These are phyloP conservation scores for Madurella mycetomatis DNA, from an alignment of 2,329 filamentous ascomycete genomes.

Conservation along the genomic window DNA sequence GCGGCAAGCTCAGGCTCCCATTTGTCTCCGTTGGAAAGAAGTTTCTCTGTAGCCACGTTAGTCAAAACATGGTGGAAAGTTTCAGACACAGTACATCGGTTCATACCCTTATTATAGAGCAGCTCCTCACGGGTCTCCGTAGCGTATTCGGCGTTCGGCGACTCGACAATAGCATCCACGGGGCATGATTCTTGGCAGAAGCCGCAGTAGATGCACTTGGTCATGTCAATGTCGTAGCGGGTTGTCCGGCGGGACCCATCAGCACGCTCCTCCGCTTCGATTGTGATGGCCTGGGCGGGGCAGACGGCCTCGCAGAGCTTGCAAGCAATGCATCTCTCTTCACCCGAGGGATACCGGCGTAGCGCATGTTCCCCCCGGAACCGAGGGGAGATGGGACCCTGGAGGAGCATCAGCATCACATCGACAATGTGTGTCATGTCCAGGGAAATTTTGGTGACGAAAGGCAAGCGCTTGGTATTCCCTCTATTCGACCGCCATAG, in stretches of 20 bases:
- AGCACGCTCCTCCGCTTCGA: slow-evolving; percentile 96
- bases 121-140: slow-evolving; percentile 80
- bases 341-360: slow-evolving; percentile 90
- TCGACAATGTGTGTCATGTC: too few relatives aligned
- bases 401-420: slow-evolving; percentile 8
- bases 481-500: background rate
- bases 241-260: slow-evolving; percentile 94
- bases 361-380: slow-evolving; percentile 98
- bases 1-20: slow-evolving; percentile 98
- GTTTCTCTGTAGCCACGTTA: slow-evolving; percentile 58
- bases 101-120: slow-evolving; percentile 82
- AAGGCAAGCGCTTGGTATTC: background rate
- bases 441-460: too few relatives aligned
- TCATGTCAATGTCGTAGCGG: slow-evolving; percentile 99
- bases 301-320: slow-evolving; percentile 98
- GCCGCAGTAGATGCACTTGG: slow-evolving; percentile 99
- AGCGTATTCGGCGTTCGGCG: slow-evolving; percentile 59
- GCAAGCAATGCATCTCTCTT: slow-evolving; percentile 99
- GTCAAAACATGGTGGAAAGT: slow-evolving; percentile 5
- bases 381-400: slow-evolving; percentile 91
- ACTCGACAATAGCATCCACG: slow-evolving; percentile 80
- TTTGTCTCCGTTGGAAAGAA: slow-evolving; percentile 84
- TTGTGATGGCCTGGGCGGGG: slow-evolving; percentile 96
- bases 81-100: slow-evolving; percentile 6
- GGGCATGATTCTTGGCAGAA: slow-evolving; percentile 99